phyloP scores from a whole-genome alignment of 2,329 filamentous ascomycete species.

The Diaporthe batatas region DNA sequence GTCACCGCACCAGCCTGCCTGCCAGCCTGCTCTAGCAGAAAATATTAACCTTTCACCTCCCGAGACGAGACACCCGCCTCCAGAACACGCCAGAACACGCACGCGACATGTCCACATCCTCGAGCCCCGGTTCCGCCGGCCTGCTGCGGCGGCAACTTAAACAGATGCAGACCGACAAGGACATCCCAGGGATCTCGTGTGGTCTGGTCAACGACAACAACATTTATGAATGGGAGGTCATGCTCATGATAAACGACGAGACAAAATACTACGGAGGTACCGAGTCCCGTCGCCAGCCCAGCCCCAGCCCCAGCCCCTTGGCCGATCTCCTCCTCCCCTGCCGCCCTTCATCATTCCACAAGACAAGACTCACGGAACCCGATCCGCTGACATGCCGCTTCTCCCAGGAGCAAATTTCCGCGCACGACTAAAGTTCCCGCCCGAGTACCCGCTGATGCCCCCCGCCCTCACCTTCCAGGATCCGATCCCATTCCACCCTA shows the following conservation, averaged over 20 bases:
- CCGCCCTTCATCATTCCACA: conserved; percentile 6
- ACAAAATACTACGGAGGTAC: conserved; percentile 93
- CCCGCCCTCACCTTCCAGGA: conserved; percentile 89
- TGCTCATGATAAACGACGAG: conserved; percentile 97
- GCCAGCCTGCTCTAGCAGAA: background rate
- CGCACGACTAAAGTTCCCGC: conserved; percentile 85
- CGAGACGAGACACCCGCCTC: too few relatives aligned
- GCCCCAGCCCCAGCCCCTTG: background rate
- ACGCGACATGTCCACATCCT: conserved; percentile 47
- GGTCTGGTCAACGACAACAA: conserved; percentile 87
- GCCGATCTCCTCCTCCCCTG: conserved; percentile 1
- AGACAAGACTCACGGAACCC: conserved; percentile 14
- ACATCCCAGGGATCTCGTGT: conserved; percentile 94
- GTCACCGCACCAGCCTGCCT: background rate
- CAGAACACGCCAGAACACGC: background rate
- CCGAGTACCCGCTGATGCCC: conserved; percentile 87
- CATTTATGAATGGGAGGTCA: conserved; percentile 98
- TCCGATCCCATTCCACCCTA: conserved; percentile 91
- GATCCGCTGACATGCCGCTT: background rate
- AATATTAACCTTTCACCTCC: background rate
- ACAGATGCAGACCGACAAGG: conserved; percentile 91
- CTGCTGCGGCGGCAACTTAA: conserved; percentile 90
- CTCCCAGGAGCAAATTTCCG: conserved; percentile 88
- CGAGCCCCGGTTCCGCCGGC: conserved; percentile 56
- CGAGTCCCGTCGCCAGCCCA: conserved; percentile 47